These are phyloP conservation scores for Agaricus blazei DNA, from an alignment of 768 basidiomycete genomes.

Conservation along the genomic window DNA sequence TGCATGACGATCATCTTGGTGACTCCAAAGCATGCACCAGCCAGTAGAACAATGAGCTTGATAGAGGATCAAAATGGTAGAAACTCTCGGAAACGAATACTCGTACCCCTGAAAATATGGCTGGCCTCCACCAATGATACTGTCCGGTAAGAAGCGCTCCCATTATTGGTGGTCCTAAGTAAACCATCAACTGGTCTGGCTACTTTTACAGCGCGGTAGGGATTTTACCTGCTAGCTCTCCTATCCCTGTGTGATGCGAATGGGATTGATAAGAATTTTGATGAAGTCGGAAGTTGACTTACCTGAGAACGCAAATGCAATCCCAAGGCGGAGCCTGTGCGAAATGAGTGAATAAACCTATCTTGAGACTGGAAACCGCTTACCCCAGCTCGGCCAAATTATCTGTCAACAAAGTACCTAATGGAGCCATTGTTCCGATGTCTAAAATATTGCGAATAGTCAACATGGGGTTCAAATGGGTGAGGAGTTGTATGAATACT, in stretches of 20 bases:
- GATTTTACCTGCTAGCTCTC: constrained; percentile 12
- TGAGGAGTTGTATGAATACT: not conserved
- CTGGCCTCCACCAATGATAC: constrained; percentile 13
- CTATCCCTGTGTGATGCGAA: constrained; percentile 7
- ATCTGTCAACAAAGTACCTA: constrained; percentile 6
- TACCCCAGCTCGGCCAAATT: constrained; percentile 12
- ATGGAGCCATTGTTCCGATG: constrained; percentile 3
- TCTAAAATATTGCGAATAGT: not conserved
- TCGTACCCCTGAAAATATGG: constrained; percentile 11
- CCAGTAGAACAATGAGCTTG: not conserved
- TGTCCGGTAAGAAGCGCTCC: constrained; percentile 14
- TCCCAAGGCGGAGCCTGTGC: constrained; percentile 13
- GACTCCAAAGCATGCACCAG: not conserved
- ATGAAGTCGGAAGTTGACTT: not conserved
- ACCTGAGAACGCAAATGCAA: constrained; percentile 16
- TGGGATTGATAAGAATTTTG: not conserved
- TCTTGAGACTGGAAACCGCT: not conserved
- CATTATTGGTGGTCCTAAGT: constrained; percentile 13
- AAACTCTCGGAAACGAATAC: not conserved
- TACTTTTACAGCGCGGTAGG: not conserved
- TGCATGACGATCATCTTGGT: not conserved
- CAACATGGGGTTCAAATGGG: not conserved
- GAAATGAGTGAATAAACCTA: not conserved
- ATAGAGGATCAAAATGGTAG: not conserved
- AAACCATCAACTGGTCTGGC: not conserved